Evolutionary conservation across 2,329 filamentous ascomycete genomes (phyloP), one percentile per base, ranked within the genome.

Genomic region (Aspergillus fumigatus): DNA sequence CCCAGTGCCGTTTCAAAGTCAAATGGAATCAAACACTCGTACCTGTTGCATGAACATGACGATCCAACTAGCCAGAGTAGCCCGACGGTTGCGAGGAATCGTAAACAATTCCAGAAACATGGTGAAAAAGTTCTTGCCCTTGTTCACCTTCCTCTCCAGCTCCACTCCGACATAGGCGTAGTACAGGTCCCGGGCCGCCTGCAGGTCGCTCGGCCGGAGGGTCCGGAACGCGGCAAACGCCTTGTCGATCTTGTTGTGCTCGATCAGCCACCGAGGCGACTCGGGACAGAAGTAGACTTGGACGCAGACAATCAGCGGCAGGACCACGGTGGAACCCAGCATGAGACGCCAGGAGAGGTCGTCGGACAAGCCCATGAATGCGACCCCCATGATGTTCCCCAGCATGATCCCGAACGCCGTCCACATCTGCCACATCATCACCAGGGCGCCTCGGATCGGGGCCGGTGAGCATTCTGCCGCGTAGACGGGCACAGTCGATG

Each of bases 361-460:
- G 10, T 85, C 80, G 26, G 76, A 72, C 54, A 76, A 83, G 52
- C 81, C 73, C 67, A 82, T 86, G 66, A 88, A 86, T 6, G 82
- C 83, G 26, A 88, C 74, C 63, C 86, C 84, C 50, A 79, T 83
- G 6, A 79, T 80, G 66, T 82, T 88, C 14, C 85, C 84, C 17
- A 75, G 73, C 80, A 80, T 77, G 57, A 80, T 80, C 9, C 79
- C 79, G 55, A 80, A 79, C 0, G 76, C 78, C 2, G 75, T 77
- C 74, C 75, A 81, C 74, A 79, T 79, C 73, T 92, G 87, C 89
- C 89, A 93, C 60, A 85, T 86, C 89, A 93, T 93, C 60, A 92
- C 88, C 19, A 94, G 78, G 7, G 87, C 88, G 60, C 88, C 88
- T 68, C 88, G 84, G 54, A 91, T 86, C 4, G 75, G 71, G 1